phyloP scores from a whole-genome alignment of 2,329 filamentous ascomycete species.

The Aspergillus piperis region DNA sequence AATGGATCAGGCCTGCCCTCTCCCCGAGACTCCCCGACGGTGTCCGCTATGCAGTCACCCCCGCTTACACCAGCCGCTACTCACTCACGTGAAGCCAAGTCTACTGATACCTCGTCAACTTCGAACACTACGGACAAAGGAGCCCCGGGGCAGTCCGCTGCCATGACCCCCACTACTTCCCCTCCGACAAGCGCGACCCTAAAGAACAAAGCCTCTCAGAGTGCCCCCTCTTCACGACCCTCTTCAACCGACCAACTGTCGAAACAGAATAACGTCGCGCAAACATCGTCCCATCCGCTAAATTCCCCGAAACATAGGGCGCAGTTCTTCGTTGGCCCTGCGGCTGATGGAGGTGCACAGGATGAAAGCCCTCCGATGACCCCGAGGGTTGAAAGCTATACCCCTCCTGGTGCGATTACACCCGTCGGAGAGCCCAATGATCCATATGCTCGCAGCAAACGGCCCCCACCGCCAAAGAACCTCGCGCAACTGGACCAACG shows the following conservation, averaged over 20 bases:
- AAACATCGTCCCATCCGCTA: constrained; percentile 45
- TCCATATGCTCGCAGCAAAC: constrained; percentile 80
- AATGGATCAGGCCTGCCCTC: constrained; percentile 66
- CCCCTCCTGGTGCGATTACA: constrained; percentile 72
- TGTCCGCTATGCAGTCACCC: constrained; percentile 77
- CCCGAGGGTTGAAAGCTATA: constrained; percentile 49
- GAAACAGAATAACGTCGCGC: constrained; percentile 47
- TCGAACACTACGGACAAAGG: constrained; percentile 37
- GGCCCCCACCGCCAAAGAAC: constrained; percentile 68
- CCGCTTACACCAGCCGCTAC: constrained; percentile 86
- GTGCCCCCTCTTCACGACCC: constrained; percentile 43
- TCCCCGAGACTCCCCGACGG: constrained; percentile 66
- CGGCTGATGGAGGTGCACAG: constrained; percentile 57
- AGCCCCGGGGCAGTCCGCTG: constrained; percentile 30
- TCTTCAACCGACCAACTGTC: constrained; percentile 44
- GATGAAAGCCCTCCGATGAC: constrained; percentile 66
- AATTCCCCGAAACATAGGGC: constrained; percentile 53
- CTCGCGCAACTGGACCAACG: constrained; percentile 71
- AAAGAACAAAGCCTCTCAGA: constrained; percentile 31
- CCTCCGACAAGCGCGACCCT: constrained; percentile 45
- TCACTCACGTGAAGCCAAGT: constrained; percentile 55
- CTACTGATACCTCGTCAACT: constrained; percentile 34
- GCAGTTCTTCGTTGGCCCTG: constrained; percentile 59
- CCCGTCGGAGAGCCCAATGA: constrained; percentile 79
- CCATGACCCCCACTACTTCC: constrained; percentile 58